Evolutionary conservation across 805 yeast species (phyloP).

Genomic region (Candida maesae): DNA sequence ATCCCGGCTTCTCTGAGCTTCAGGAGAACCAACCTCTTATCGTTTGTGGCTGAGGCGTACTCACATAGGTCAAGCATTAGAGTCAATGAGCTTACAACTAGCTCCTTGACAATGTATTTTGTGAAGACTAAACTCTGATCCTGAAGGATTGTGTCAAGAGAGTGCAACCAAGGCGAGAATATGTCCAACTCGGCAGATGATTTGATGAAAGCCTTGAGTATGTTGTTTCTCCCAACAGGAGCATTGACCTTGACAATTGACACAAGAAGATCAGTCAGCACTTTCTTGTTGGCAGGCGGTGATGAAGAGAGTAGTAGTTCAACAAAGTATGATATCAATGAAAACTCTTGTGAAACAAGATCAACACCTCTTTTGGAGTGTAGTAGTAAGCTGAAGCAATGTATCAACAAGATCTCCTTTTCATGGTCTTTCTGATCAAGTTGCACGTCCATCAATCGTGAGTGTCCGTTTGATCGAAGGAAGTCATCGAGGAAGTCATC

Average conservation of each 20-base stretch:
- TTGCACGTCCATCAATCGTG: slow-evolving; percentile 40
- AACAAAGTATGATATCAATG: slow-evolving; percentile 33
- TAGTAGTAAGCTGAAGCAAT: slow-evolving; percentile 49
- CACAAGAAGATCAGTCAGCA: slow-evolving; percentile 50
- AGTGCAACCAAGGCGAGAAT: slow-evolving; percentile 23
- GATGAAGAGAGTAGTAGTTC: slow-evolving; percentile 46
- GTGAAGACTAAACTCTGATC: slow-evolving; percentile 21
- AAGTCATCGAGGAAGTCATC: slow-evolving; percentile 35
- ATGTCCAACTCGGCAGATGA: slow-evolving; percentile 15
- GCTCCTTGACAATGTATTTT: slow-evolving; percentile 18
- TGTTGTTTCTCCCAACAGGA: slow-evolving; percentile 29
- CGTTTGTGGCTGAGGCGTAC: slow-evolving; percentile 24
- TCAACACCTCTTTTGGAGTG: slow-evolving; percentile 28
- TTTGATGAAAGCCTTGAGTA: slow-evolving; percentile 25
- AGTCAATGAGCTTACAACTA: slow-evolving; percentile 18
- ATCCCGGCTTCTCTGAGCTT: slow-evolving; percentile 38
- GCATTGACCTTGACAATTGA: slow-evolving; percentile 25
- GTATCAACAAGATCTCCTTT: slow-evolving; percentile 45
- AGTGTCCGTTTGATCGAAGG: slow-evolving; percentile 47
- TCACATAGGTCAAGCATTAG: slow-evolving; percentile 24
- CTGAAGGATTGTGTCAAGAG: slow-evolving; percentile 9
- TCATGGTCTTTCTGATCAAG: slow-evolving; percentile 47
- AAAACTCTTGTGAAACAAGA: slow-evolving; percentile 22
- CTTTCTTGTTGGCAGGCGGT: slow-evolving; percentile 46
- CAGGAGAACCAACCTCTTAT: slow-evolving; percentile 22